Evolutionary conservation across 768 basidiomycete genomes (phyloP), one percentile per base, ranked within the genome.

Genomic region (Pulveroboletus ravenelii): DNA sequence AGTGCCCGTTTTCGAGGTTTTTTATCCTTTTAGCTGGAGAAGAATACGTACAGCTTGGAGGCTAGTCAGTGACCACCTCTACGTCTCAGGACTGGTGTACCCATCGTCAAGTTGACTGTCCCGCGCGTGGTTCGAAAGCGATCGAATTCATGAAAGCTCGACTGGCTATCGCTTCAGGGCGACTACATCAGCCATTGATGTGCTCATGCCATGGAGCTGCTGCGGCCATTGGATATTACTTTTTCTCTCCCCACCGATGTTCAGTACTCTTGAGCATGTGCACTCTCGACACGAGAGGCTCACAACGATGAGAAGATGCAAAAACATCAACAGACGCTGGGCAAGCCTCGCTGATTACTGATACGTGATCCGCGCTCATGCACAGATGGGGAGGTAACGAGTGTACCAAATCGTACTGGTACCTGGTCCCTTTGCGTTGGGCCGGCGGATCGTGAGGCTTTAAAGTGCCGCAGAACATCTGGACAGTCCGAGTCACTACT

Each of bases 21-120:
- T 47, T 23, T 18, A 10, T 37, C 25, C 20, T 5, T 48, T 15
- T 8, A 90, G 88, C 67, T 90, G 62, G 89, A 92, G 64, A 91
- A 90, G 73, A 92, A 92, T 58, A 89, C 88, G 0, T 92, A 89
- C 57, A 88, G 81, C 60, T 62, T 87, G 58, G 86, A 89, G 49
- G 51, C 64, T 9, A 15, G 51, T 51, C 61, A 56, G 31, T 61
- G 51, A 61, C 12, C 2, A 17, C 13, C 14, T 23, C 10, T 20
- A 20, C 36, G 14, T 27, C 5, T 20, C 29, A 31, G 31, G 23
- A 15, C 32, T n/a, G 17, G 31, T 20, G 20, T 31, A 41, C 14
- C 47, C 14, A 40, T 31, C 35, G 8, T 25, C 7, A 18, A 15
- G 17, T 31, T 17, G n/a, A 17, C 18, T 35, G 34, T 45, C 27